These are phyloP conservation scores for Chlorophyllum brunneum DNA, from an alignment of 768 basidiomycete genomes.

Conservation along the genomic window DNA sequence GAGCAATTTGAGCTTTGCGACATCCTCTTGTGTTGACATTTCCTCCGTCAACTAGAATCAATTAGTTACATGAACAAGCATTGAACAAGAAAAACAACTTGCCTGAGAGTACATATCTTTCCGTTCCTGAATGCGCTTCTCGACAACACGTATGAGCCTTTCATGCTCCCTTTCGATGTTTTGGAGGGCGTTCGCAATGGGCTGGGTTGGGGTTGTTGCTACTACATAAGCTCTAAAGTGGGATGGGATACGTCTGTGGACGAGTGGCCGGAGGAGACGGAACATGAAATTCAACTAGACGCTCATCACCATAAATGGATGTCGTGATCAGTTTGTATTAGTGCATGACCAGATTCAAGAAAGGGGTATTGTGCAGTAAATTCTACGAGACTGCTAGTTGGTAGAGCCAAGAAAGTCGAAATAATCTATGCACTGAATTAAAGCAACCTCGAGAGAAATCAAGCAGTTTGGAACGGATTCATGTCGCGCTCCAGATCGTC, in stretches of 20 bases:
- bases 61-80: conserved; percentile 10
- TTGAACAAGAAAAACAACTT: conserved; percentile 12
- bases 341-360: too few species aligned
- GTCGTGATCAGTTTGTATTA: neutral
- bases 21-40: conserved; percentile 52
- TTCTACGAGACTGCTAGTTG: too few species aligned
- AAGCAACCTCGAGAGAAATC: neutral
- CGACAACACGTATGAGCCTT: conserved; percentile 51
- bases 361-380: too few species aligned
- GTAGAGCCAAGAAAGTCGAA: too few species aligned
- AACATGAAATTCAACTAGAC: conserved; percentile 9
- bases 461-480: neutral
- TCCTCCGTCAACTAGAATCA: conserved; percentile 45
- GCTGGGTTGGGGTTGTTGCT: neutral
- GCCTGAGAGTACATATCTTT: conserved; percentile 42
- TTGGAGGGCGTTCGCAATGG: conserved; percentile 12
- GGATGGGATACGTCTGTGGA: conserved; percentile 8
- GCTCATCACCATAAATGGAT: neutral
- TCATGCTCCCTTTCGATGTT: conserved; percentile 39
- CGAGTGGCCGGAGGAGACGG: conserved; percentile 6
- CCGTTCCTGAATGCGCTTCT: conserved; percentile 51
- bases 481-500: neutral
- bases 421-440: too few species aligned
- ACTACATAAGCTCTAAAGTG: conserved; percentile 2
- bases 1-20: conserved; percentile 53